Conservation (phyloP, 2,329 filamentous ascomycete species). For the Aspergillus ustus region DNA sequence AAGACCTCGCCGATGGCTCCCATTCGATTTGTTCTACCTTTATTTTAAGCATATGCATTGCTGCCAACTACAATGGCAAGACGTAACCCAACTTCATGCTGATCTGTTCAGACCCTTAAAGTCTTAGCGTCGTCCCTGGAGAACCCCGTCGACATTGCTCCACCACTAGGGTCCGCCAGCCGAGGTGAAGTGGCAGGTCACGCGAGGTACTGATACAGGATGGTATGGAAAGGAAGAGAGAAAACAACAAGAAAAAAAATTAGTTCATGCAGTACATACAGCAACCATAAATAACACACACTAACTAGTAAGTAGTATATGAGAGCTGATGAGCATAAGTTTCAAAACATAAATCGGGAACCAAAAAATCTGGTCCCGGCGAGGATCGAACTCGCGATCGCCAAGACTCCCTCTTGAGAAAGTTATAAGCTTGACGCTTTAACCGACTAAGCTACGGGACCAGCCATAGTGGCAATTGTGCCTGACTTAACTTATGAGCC, state of each 20-base stretch:
- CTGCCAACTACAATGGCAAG: not conserved
- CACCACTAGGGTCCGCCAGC: not conserved
- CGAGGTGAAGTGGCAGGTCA: not conserved
- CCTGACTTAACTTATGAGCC: not conserved
- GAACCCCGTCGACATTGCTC: not conserved
- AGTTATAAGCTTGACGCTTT: conserved; percentile 20
- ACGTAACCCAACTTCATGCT: not conserved
- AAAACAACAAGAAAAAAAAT: too few relatives aligned
- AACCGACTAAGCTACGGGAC: conserved; percentile 21
- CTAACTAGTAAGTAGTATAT: too few relatives aligned
- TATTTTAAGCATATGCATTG: not conserved
- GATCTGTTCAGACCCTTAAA: not conserved
- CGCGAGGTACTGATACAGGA: not conserved
- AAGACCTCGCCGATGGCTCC: not conserved
- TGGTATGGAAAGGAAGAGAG: too few relatives aligned
- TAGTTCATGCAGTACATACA: too few relatives aligned
- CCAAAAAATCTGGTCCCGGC: conserved; percentile 18
- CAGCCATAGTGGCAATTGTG: not conserved
- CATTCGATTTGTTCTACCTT: too few relatives aligned
- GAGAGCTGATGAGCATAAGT: too few relatives aligned
- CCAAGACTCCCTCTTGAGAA: conserved; percentile 19
- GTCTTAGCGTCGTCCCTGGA: not conserved
- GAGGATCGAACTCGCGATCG: conserved; percentile 21
- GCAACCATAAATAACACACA: too few relatives aligned
- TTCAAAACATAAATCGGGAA: not conserved